Evolutionary conservation across 2,329 filamentous ascomycete genomes (phyloP), one percentile per base, ranked within the genome.

Genomic region (Thielaviopsis ethacetica): DNA sequence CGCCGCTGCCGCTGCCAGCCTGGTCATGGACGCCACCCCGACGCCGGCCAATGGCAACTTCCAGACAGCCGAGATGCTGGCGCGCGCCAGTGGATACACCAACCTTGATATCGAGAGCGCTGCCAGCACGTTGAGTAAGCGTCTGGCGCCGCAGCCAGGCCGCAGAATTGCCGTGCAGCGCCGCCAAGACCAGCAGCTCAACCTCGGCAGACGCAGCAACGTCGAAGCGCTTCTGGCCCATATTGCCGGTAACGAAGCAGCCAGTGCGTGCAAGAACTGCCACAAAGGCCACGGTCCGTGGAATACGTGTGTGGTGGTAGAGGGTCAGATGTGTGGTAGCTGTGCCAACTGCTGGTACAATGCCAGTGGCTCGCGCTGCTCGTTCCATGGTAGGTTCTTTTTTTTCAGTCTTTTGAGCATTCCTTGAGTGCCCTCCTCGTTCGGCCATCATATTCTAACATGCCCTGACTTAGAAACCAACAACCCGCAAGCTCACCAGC

Each of bases 311-410:
- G 72, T 83, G n/a, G 70, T 81, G n/a, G 76, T 79, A 22, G 75
- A 76, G 54, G 79, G 79, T 1, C 76, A 80, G 65, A 78, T 82
- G 76, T 81, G 77, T 61, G 79, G 80, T 10, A 81, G 77, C 64
- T 83, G 80, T 62, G 75, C 79, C 60, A 83, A 83, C 65, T 83
- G 80, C 66, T 82, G 80, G 79, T 82, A 79, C 67, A 83, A 83
- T 59, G 79, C 79, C 7, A 81, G 78, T 56, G 79, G 79, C 10
- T 74, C 77, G 10, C 70, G 79, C 56, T 83, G 80, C 62, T 81
- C 78, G 15, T 82, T 81, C 65, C 80, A 82, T 61, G 78, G 79
- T 81, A 69, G 63, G 75, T 66, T 30, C 47, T 12, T 34, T 22
- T 54, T 24, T 44, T 21, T 26, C 10, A 12, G 2, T 34, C 10